Conservation (phyloP, 331 rosid species). For the Ulmus americana region DNA sequence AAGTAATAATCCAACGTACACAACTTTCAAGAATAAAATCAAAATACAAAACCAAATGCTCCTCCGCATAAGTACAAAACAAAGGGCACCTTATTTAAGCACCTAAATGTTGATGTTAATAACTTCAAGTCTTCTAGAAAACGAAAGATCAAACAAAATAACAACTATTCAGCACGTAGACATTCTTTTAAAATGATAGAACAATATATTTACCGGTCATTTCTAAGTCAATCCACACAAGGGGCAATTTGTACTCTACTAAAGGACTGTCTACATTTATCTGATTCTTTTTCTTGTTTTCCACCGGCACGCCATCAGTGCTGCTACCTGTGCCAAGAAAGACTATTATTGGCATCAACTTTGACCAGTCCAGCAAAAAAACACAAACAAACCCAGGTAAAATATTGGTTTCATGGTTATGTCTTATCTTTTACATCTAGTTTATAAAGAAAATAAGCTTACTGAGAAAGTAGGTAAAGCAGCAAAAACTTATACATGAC, state of each 20-base stretch:
- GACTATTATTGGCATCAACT: slow-evolving; percentile 11
- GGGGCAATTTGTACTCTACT: slow-evolving; percentile 58
- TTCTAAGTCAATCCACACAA: slow-evolving; percentile 97
- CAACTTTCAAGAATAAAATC: too few species aligned
- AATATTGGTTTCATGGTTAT: background rate
- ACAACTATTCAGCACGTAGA: background rate
- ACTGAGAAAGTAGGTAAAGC: background rate
- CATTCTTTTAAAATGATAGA: slow-evolving; percentile 5
- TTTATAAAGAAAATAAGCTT: too few species aligned
- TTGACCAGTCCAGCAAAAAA: background rate
- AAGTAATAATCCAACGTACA: too few species aligned
- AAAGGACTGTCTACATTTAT: slow-evolving; percentile 21
- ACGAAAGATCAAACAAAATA: background rate
- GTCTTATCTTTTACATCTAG: background rate
- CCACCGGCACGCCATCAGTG: slow-evolving; percentile 17
- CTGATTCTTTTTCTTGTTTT: slow-evolving; percentile 28
- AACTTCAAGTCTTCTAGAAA: too few species aligned
- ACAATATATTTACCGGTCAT: slow-evolving; percentile 68
- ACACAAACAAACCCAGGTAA: background rate
- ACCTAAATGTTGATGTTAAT: too few species aligned
- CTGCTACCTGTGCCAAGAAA: slow-evolving; percentile 47
- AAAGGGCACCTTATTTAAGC: too few species aligned
- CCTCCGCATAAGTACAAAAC: too few species aligned
- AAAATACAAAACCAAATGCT: too few species aligned
- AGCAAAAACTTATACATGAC: background rate